A percentile compares a stretch with the other conserved stretches of the same genome.
Conservation (phyloP, 225 moss, liverwort and hornwort species). For the Takakia lepidozioides region DNA sequence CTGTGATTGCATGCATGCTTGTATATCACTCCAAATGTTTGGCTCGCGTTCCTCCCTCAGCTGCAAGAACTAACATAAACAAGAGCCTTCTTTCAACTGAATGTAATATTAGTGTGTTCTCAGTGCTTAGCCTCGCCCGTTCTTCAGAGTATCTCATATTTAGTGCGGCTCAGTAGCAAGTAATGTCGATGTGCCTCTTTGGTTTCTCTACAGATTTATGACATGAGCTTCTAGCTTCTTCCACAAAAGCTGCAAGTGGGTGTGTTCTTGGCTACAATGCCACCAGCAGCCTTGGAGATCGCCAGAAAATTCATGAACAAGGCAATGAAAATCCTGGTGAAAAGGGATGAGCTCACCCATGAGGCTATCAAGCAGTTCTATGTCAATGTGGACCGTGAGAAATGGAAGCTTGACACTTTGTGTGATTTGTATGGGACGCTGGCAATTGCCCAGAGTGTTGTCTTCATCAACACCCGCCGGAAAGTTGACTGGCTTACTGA, state of each 20-base stretch:
- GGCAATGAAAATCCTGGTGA: constrained; percentile 29
- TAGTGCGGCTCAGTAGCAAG: too few species aligned
- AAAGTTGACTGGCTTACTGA: constrained; percentile 51
- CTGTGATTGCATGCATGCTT: too few species aligned
- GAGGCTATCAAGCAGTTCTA: constrained; percentile 59
- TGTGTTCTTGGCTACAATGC: constrained; percentile 30
- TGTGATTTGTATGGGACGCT: constrained; percentile 39
- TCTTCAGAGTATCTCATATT: too few species aligned
- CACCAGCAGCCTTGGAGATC: constrained; percentile 27
- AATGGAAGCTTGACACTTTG: constrained; percentile 44
- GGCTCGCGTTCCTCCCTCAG: too few species aligned
- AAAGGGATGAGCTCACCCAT: constrained; percentile 35
- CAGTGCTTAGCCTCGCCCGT: too few species aligned
- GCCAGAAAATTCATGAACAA: constrained; percentile 34
- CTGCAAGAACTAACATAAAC: too few species aligned
- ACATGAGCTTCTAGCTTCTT: constrained; percentile 26
- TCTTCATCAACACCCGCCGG: constrained; percentile 46
- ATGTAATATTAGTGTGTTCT: too few species aligned
- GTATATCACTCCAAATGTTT: too few species aligned
- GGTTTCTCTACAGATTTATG: constrained; percentile 21
- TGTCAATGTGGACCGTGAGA: constrained; percentile 36
- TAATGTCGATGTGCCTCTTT: neutral
- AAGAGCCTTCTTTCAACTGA: too few species aligned
- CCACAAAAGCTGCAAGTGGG: constrained; percentile 35
- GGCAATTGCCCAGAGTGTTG: constrained; percentile 44